Evolutionary conservation across 768 basidiomycete species (phyloP).

Genomic region (Psilocybe azurescens): DNA sequence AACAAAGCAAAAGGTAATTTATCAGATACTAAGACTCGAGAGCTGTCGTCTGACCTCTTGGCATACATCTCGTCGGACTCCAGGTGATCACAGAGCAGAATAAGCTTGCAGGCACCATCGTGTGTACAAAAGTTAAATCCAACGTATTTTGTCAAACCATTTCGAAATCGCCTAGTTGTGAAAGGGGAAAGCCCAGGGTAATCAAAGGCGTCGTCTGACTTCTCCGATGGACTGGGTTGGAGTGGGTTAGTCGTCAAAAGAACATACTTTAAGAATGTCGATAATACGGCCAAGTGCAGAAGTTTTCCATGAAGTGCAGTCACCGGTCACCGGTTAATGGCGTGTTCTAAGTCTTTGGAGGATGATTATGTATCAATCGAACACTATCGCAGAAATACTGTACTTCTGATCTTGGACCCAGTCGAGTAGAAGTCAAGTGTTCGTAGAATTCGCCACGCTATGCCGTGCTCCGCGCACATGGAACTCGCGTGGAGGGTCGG

Average conservation of each 20-base stretch:
- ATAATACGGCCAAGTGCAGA: background rate
- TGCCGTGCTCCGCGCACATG: too few species aligned
- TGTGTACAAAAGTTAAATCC: background rate
- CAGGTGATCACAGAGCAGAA: background rate
- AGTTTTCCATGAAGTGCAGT: too few species aligned
- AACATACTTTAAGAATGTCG: slow-evolving; percentile 5
- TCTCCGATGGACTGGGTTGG: background rate
- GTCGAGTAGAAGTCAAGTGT: too few species aligned
- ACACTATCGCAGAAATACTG: too few species aligned
- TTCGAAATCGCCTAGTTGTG: background rate
- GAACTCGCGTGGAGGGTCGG: too few species aligned
- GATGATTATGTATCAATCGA: too few species aligned
- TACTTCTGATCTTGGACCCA: too few species aligned
- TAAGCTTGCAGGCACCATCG: background rate
- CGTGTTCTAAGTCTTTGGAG: too few species aligned
- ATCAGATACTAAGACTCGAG: background rate
- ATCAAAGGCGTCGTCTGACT: background rate
- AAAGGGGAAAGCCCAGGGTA: background rate
- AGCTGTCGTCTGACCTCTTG: background rate
- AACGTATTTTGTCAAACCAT: background rate
- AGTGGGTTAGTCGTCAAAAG: background rate
- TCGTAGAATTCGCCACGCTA: too few species aligned
- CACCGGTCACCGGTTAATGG: too few species aligned
- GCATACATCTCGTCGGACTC: background rate
- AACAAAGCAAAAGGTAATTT: background rate